phyloP scores from a whole-genome alignment of 169 alveolate genomes.

The Plasmodium gonderi region DNA sequence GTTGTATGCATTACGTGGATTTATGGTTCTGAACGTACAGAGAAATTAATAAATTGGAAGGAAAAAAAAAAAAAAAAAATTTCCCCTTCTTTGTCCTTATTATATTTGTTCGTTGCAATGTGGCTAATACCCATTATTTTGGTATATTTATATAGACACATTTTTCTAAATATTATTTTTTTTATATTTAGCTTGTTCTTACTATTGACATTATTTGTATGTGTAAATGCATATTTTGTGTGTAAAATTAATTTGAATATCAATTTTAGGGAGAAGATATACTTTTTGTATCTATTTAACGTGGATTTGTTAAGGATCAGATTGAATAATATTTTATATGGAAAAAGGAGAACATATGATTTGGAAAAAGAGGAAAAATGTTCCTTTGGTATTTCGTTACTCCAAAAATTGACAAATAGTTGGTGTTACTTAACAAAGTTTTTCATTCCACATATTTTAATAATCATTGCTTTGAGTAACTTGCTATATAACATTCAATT shows the following conservation, averaged over 20 bases:
- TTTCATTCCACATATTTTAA: constrained; percentile 41
- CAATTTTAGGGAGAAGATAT: constrained; percentile 4
- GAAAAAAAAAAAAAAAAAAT: background rate
- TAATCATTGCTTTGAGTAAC: constrained; percentile 3
- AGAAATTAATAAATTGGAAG: background rate
- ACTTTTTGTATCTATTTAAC: constrained; percentile 14
- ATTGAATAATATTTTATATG: constrained; percentile 58
- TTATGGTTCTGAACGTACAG: constrained; percentile 10
- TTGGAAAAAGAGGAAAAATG: background rate
- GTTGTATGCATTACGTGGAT: constrained; percentile 44
- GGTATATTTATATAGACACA: constrained; percentile 4
- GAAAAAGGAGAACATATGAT: constrained; percentile 20
- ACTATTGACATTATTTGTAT: background rate
- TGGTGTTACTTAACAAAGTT: constrained; percentile 59
- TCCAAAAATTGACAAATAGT: constrained; percentile 4
- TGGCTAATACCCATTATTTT: background rate
- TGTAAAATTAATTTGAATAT: background rate
- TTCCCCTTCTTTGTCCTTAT: background rate
- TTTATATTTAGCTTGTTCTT: background rate
- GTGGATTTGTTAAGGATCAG: constrained; percentile 16
- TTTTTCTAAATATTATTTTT: background rate
- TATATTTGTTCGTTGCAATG: background rate
- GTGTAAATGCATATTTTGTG: background rate
- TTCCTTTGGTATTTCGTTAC: background rate
- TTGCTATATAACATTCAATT: background rate